Base-by-base conservation (phyloP, 805 yeast genomes). In the Lachancea cidri region DNA sequence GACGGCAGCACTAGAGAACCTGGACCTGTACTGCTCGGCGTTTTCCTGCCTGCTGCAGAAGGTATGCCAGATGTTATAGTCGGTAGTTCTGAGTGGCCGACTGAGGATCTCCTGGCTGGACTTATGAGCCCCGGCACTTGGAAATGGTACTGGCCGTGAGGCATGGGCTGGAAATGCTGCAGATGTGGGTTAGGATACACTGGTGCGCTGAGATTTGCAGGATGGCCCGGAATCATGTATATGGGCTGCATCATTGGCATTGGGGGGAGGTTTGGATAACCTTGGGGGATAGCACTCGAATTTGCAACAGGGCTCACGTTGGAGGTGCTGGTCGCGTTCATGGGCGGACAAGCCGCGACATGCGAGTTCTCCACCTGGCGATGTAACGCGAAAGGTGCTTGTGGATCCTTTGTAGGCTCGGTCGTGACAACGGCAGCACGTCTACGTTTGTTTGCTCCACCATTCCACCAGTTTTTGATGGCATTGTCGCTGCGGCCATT, bases 381-480 rank as follows among this genome's bases (percentile, higher is more conserved):
- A n/a, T 35, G 58, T 54, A 3, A 55, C 50, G 17, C 33, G 14
- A 5, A 16, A 32, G 33, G 19, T 20, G 6, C 19, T 11, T n/a
- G 20, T 33, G 36, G 57, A 54, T 3, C 55, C 50, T 17, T n/a
- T 15, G 16, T 22, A 6, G 33, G 33, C 16, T 9, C 20, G 11
- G 11, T 16, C 15, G 29, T 8, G n/a, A 17, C 33, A 7, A 34
- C 17, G 29, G 24, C 17, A 4, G 39, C 44, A 15, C 87, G 67
- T 54, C 93, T 74, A 46, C 95, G 69, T 45, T 94, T 71, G 58
- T 85, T 86, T 11, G 94, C 91, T 6, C 95, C 94, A 3, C 96
- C 95, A 57, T 86, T 86, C 96, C 96, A 87, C 96, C 96, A 88
- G 65, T 88, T 88, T 59, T 49, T 49, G 13, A 49, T 41, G 16